These are phyloP conservation scores for Alternaria arborescens DNA, from an alignment of 2,329 filamentous ascomycete species.

Conservation along the genomic window DNA sequence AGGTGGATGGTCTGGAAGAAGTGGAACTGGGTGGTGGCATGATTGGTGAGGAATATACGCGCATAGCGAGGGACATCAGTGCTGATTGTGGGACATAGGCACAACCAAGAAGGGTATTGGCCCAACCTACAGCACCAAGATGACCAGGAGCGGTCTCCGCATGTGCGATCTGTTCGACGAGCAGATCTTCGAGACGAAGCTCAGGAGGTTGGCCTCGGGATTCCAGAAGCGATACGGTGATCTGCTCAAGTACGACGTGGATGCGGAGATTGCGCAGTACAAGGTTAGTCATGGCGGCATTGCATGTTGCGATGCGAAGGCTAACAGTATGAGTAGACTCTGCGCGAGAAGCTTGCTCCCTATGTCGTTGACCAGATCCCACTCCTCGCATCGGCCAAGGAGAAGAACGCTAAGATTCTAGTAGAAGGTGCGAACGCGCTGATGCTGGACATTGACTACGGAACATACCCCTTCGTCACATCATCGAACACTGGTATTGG, in stretches of 20 bases:
- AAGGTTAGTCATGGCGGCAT: slow-evolving; percentile 50
- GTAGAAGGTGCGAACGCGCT: slow-evolving; percentile 74
- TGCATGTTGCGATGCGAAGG: not conserved
- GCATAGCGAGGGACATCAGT: not conserved
- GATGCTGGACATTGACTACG: slow-evolving; percentile 69
- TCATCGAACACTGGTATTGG: slow-evolving; percentile 68
- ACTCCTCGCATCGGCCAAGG: slow-evolving; percentile 69
- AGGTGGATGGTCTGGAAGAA: slow-evolving; percentile 74
- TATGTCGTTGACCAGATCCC: slow-evolving; percentile 74
- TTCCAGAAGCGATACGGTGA: slow-evolving; percentile 75
- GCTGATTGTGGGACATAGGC: slow-evolving; percentile 54
- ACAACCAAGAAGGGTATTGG: slow-evolving; percentile 63
- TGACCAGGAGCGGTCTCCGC: slow-evolving; percentile 71
- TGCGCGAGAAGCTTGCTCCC: slow-evolving; percentile 64
- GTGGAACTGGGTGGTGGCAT: slow-evolving; percentile 60
- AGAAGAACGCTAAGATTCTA: slow-evolving; percentile 67
- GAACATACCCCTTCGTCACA: slow-evolving; percentile 68
- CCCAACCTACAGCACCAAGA: slow-evolving; percentile 70
- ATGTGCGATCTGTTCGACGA: slow-evolving; percentile 74
- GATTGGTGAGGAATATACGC: slow-evolving; percentile 40
- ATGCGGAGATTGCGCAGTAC: slow-evolving; percentile 72
- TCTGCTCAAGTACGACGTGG: slow-evolving; percentile 71
- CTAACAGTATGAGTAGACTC: slow-evolving; percentile 50
- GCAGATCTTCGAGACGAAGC: slow-evolving; percentile 70
- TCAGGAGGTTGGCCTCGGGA: slow-evolving; percentile 68